These are phyloP conservation scores for Leishmania gerbilli DNA, from an alignment of 208 protist species.

Conservation along the genomic window DNA sequence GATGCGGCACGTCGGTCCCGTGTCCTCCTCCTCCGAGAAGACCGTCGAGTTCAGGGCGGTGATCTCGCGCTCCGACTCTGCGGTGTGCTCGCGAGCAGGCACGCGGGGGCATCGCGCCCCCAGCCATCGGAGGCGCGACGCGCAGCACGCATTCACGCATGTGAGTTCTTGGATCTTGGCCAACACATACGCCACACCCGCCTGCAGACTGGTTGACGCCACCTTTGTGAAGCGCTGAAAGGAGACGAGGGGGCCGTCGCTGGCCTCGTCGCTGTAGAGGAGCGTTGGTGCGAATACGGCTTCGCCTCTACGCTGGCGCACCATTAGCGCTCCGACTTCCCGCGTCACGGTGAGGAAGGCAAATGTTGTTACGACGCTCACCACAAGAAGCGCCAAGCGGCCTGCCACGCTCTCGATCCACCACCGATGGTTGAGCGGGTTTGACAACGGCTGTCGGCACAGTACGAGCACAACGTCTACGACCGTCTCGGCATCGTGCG, in stretches of 20 bases:
- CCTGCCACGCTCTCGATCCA: conserved; percentile 26
- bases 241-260: conserved; percentile 5
- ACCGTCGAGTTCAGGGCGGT: background rate
- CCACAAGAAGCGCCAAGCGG: conserved; percentile 21
- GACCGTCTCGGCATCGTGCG: conserved; percentile 22
- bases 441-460: conserved; percentile 10
- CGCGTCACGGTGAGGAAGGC: conserved; percentile 15
- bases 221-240: conserved; percentile 18
- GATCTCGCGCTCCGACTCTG: conserved; percentile 21
- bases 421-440: conserved; percentile 28
- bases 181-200: background rate
- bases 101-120: background rate
- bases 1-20: conserved; percentile 28
- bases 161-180: background rate
- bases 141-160: background rate
- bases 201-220: conserved; percentile 3
- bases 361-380: conserved; percentile 7
- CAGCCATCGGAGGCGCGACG: conserved; percentile 16
- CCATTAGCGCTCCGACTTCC: conserved; percentile 19
- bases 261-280: conserved; percentile 19
- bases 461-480: conserved; percentile 33
- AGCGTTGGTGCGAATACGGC: background rate
- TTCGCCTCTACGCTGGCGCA: conserved; percentile 2
- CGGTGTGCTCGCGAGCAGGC: conserved; percentile 9
- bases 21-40: conserved; percentile 24